phyloP scores from a whole-genome alignment of 2,329 filamentous ascomycete genomes.

The Aspergillus novoparasiticus region DNA sequence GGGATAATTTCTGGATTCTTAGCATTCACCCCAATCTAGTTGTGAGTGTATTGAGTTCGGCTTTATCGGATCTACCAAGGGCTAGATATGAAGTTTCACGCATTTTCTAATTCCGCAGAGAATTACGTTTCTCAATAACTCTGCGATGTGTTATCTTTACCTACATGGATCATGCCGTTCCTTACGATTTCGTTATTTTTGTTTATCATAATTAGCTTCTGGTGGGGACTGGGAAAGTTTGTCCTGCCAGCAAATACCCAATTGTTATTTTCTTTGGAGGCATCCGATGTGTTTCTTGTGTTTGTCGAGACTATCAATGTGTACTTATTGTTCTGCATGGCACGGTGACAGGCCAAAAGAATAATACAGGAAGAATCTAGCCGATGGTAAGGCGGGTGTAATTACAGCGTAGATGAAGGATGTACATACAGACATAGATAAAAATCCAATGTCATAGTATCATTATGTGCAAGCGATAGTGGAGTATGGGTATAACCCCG shows the following conservation, averaged over 20 bases:
- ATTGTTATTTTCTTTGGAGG: constrained; percentile 13
- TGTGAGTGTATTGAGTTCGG: neutral
- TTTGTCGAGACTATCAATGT: neutral
- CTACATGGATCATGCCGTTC: constrained; percentile 10
- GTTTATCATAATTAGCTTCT: constrained; percentile 13
- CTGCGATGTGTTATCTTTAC: constrained; percentile 21
- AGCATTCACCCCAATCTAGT: neutral
- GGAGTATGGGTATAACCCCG: neutral
- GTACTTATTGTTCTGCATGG: neutral
- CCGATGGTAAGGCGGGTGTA: neutral
- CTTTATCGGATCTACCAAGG: neutral
- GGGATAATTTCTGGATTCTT: neutral
- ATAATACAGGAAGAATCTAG: neutral
- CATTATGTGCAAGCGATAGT: neutral
- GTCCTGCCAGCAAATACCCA: constrained; percentile 40
- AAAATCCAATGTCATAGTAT: neutral
- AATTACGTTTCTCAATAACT: constrained; percentile 9
- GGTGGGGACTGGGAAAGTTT: constrained; percentile 20
- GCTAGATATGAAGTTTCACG: constrained; percentile 1
- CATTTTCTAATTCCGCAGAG: neutral
- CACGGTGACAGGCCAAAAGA: neutral
- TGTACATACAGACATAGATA: neutral
- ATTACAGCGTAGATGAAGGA: neutral
- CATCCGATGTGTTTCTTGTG: constrained; percentile 9
- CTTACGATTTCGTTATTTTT: constrained; percentile 7